Evolutionary conservation across 2,329 filamentous ascomycete species (phyloP).

Genomic region (Venturia effusa): DNA sequence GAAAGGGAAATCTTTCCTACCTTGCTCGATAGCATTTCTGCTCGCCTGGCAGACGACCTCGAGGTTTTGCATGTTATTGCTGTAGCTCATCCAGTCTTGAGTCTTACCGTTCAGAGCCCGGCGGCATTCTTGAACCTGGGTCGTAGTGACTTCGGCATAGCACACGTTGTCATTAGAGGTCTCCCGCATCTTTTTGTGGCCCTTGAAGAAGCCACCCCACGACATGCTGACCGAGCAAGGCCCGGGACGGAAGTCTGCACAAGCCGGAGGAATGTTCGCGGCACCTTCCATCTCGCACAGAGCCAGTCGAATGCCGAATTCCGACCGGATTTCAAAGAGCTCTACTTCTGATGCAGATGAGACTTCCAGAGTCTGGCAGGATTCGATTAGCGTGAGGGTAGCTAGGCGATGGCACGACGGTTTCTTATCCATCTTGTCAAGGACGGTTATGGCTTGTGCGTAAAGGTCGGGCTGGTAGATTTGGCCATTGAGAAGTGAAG

Average conservation of each 20-base stretch:
- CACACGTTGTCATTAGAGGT: conserved; percentile 19
- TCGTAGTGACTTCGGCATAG: conserved; percentile 23
- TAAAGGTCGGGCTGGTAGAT: conserved; percentile 24
- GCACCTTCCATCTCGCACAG: conserved; percentile 51
- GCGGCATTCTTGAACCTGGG: conserved; percentile 40
- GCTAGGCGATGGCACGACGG: conserved; percentile 45
- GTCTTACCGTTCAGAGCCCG: conserved; percentile 41
- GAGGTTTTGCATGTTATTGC: conserved; percentile 50
- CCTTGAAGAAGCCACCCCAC: conserved; percentile 16
- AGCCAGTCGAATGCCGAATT: conserved; percentile 52
- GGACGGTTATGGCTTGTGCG: conserved; percentile 30
- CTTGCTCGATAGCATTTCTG: conserved; percentile 47
- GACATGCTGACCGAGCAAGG: conserved; percentile 1
- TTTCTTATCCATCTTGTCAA: conserved; percentile 33
- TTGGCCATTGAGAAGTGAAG: conserved; percentile 9
- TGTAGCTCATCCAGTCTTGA: conserved; percentile 55
- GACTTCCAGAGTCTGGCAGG: conserved; percentile 39
- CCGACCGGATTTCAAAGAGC: conserved; percentile 35
- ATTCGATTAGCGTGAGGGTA: conserved; percentile 39
- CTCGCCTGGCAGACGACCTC: conserved; percentile 52
- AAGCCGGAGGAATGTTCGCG: conserved; percentile 14
- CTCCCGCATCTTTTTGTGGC: conserved; percentile 6
- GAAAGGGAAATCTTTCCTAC: conserved; percentile 18
- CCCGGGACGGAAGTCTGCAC: conserved; percentile 8
- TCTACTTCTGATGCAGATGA: conserved; percentile 16